Evolutionary conservation across 768 basidiomycete species (phyloP).

Genomic region (Floccularia luteovirens): DNA sequence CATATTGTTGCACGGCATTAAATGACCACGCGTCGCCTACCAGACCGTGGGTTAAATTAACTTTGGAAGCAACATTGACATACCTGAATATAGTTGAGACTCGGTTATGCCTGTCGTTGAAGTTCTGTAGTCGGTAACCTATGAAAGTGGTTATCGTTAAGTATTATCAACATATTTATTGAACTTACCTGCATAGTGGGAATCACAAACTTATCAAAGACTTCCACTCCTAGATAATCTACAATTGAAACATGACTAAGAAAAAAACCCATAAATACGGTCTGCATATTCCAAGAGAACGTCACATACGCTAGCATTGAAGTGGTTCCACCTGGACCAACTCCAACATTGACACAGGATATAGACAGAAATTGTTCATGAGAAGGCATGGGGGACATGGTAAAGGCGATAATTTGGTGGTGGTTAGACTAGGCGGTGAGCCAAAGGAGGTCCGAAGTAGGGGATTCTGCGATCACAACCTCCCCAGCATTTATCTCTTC

Average conservation of each 20-base stretch:
- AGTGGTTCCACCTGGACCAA: slow-evolving; percentile 75
- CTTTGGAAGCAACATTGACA: slow-evolving; percentile 7
- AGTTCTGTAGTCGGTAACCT: slow-evolving; percentile 71
- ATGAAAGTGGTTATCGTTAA: slow-evolving; percentile 4
- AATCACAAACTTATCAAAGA: slow-evolving; percentile 59
- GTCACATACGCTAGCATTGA: slow-evolving; percentile 71
- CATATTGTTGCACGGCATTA: slow-evolving; percentile 53
- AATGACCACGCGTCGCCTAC: slow-evolving; percentile 49
- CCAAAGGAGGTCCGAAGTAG: not conserved
- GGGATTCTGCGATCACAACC: not conserved
- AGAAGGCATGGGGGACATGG: slow-evolving; percentile 26
- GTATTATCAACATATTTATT: not conserved
- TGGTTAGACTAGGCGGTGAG: no score
- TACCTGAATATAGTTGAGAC: slow-evolving; percentile 31
- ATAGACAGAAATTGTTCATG: slow-evolving; percentile 47
- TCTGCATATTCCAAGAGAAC: slow-evolving; percentile 1
- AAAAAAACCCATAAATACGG: slow-evolving; percentile 1
- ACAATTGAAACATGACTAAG: slow-evolving; percentile 41
- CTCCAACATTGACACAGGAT: slow-evolving; percentile 66
- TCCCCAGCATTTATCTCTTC: not conserved
- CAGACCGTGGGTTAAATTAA: slow-evolving; percentile 1
- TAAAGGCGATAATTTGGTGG: slow-evolving; percentile 13
- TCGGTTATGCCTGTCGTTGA: slow-evolving; percentile 48
- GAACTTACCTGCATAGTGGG: slow-evolving; percentile 44
- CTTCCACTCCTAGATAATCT: slow-evolving; percentile 45